A percentile compares a stretch with the other conserved stretches of the same genome.
Conservation (phyloP, 2,329 filamentous ascomycete genomes). For the Fusarium fujikuroi region DNA sequence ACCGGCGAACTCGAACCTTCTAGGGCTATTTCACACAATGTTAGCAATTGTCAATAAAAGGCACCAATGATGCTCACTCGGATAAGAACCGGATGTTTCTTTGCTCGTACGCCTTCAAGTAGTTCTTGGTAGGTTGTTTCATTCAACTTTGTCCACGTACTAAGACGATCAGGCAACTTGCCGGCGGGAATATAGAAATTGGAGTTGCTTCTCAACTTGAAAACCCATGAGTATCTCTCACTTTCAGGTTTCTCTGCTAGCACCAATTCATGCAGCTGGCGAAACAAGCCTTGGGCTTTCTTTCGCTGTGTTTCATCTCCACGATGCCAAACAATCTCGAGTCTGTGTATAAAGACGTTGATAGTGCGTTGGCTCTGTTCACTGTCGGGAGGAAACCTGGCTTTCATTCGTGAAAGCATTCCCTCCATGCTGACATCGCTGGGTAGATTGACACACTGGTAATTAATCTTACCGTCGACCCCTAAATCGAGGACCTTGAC, state of each 20-base stretch:
- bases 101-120: conserved; percentile 2
- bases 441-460: conserved; percentile 19
- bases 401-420: conserved; percentile 29
- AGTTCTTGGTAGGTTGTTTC: conserved; percentile 15
- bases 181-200: conserved; percentile 20
- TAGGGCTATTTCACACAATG: conserved; percentile 23
- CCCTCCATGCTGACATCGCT: conserved; percentile 3
- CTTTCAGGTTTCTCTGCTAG: neutral
- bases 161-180: conserved; percentile 22
- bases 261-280: conserved; percentile 4
- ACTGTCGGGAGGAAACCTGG: conserved; percentile 25
- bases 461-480: conserved; percentile 24
- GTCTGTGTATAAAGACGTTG: conserved; percentile 7
- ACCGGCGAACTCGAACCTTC: conserved; percentile 39
- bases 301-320: conserved; percentile 9
- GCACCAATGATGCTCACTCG: conserved; percentile 30
- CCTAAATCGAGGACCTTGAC: conserved; percentile 31
- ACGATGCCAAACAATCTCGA: neutral
- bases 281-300: neutral
- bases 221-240: conserved; percentile 30
- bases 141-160: conserved; percentile 27
- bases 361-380: conserved; percentile 15
- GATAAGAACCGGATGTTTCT: conserved; percentile 28
- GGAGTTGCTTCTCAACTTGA: conserved; percentile 16
- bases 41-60: neutral